phyloP scores from a whole-genome alignment of 495 filamentous ascomycete species.

The Penicillium cinerascens region DNA sequence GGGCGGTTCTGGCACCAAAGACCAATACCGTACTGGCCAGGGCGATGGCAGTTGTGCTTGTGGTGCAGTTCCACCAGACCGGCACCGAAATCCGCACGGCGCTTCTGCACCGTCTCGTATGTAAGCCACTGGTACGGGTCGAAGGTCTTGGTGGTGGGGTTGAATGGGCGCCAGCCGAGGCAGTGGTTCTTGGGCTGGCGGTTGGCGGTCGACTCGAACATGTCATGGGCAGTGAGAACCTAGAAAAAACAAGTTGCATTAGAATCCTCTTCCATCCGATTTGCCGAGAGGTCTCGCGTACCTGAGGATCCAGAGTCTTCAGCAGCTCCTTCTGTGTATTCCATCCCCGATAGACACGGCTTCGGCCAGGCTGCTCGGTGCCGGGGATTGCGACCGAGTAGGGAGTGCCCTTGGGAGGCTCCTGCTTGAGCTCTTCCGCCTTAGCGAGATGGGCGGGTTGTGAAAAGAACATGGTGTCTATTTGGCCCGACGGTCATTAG shows the following conservation, averaged over 20 bases:
- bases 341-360: conserved; percentile 79
- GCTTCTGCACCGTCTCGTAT: conserved; percentile 73
- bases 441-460: conserved; percentile 39
- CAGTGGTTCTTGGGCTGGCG: conserved; percentile 59
- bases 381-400: conserved; percentile 67
- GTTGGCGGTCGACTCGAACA: conserved; percentile 70
- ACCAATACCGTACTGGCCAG: conserved; percentile 77
- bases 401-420: conserved; percentile 43
- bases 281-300: conserved; percentile 21
- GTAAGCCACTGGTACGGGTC: conserved; percentile 81
- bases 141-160: conserved; percentile 69
- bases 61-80: conserved; percentile 82
- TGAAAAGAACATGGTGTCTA: conserved; percentile 40
- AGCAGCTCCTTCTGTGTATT: conserved; percentile 67
- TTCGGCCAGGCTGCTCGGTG: conserved; percentile 67
- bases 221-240: conserved; percentile 71
- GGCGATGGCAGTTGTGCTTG: conserved; percentile 54
- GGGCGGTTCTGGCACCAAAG: conserved; percentile 95
- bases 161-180: conserved; percentile 78
- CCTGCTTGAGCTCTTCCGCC: conserved; percentile 39
- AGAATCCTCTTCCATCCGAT: not conserved
- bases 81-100: conserved; percentile 80
- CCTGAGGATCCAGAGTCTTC: conserved; percentile 68
- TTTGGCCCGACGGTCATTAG: conserved; percentile 4
- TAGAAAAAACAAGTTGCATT: conserved; percentile 17